Conservation (phyloP, 73 alveolate species). For the Durusdinium trenchii region DNA sequence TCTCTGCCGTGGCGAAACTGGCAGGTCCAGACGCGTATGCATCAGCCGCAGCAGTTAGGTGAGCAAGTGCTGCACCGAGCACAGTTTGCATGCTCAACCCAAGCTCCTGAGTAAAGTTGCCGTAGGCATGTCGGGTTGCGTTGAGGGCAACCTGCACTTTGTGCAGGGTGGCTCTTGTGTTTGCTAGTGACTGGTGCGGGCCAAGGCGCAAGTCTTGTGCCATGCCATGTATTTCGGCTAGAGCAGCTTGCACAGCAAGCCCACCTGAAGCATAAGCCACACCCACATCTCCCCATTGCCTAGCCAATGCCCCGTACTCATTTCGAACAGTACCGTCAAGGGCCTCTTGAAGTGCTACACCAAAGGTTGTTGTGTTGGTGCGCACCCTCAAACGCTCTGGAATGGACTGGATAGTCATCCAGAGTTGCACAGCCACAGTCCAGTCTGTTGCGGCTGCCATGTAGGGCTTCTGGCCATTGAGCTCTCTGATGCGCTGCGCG, state of each 20-base stretch:
- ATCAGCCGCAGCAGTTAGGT: background rate
- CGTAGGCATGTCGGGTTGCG: background rate
- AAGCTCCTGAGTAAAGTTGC: conserved; percentile 28
- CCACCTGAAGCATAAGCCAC: conserved; percentile 11
- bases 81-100: background rate
- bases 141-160: conserved; percentile 11
- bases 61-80: background rate
- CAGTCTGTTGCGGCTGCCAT: conserved; percentile 4
- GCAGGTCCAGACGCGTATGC: background rate
- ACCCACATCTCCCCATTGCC: background rate
- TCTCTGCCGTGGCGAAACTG: conserved; percentile 1
- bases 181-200: conserved; percentile 2
- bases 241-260: background rate
- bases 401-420: conserved; percentile 1
- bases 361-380: conserved; percentile 1
- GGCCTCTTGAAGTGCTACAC: background rate
- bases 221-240: conserved; percentile 16
- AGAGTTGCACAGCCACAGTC: conserved; percentile 18
- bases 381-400: conserved; percentile 24
- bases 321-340: conserved; percentile 1
- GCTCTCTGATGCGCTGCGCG: conserved; percentile 27
- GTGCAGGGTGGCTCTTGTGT: background rate
- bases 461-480: conserved; percentile 19
- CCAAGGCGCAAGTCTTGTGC: conserved; percentile 29
- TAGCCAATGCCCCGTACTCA: background rate